These are phyloP conservation scores for Candida pseudofarinosa DNA, from an alignment of 805 yeast genomes.

Conservation along the genomic window DNA sequence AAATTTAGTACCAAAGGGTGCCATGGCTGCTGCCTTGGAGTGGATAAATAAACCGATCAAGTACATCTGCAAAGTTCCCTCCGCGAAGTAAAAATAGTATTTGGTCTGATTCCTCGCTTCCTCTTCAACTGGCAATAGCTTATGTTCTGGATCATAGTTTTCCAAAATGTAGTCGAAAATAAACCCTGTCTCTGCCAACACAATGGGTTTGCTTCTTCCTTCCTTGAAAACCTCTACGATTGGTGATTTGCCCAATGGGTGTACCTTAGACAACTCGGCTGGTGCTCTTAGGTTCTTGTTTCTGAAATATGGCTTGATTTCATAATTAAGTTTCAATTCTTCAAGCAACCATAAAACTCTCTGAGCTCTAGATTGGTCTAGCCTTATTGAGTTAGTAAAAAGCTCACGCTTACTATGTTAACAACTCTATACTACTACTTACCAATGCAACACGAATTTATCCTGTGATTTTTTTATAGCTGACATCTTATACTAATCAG, in stretches of 20 bases:
- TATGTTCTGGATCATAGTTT: constrained; percentile 43
- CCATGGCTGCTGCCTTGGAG: constrained; percentile 17
- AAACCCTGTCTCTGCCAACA: constrained; percentile 57
- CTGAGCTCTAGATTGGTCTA: constrained; percentile 31
- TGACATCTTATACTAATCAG: background rate
- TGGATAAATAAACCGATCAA: constrained; percentile 32
- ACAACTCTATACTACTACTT: too few species aligned
- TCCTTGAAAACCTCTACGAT: constrained; percentile 24
- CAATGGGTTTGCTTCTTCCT: constrained; percentile 12
- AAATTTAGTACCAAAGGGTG: constrained; percentile 24
- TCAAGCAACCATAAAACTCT: constrained; percentile 38
- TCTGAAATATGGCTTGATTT: constrained; percentile 27
- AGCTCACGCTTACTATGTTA: background rate
- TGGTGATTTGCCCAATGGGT: constrained; percentile 37
- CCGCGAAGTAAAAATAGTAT: constrained; percentile 55
- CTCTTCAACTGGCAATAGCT: constrained; percentile 33
- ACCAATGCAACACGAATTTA: constrained; percentile 21
- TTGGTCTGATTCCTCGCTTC: constrained; percentile 43
- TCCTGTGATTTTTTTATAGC: constrained; percentile 5
- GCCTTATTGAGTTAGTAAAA: too few species aligned
- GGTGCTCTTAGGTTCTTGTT: constrained; percentile 28
- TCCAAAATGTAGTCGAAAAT: constrained; percentile 50
- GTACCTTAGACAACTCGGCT: constrained; percentile 22
- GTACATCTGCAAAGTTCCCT: constrained; percentile 56
- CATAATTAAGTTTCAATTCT: constrained; percentile 29